A percentile compares a stretch with the other conserved stretches of the same genome.
These are phyloP conservation scores for Euphorbia peplus DNA, from an alignment of 345 rosid genomes.

Conservation along the genomic window DNA sequence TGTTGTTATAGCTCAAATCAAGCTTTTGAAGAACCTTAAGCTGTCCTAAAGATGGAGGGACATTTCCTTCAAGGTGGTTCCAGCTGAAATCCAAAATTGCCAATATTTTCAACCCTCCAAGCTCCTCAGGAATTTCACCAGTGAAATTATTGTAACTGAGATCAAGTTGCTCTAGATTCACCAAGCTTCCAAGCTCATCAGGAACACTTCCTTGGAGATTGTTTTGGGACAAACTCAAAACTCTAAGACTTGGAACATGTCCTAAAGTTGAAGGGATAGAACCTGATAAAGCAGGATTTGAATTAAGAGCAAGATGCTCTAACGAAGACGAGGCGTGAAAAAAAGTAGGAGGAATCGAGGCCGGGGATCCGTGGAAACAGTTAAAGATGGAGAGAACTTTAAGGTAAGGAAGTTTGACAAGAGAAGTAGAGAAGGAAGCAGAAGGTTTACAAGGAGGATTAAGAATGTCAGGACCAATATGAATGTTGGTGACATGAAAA, in stretches of 20 bases:
- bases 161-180: conserved; percentile 40
- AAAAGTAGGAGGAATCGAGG: conserved; percentile 27
- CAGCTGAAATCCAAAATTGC: conserved; percentile 42
- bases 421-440: conserved; percentile 36
- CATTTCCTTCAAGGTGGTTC: conserved; percentile 31
- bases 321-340: conserved; percentile 34
- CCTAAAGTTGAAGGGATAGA: conserved; percentile 36
- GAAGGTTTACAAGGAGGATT: conserved; percentile 40
- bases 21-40: conserved; percentile 40
- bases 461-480: conserved; percentile 41
- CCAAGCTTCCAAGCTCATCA: conserved; percentile 28
- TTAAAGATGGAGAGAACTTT: conserved; percentile 39
- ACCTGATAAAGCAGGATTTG: conserved; percentile 41
- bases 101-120: conserved; percentile 34
- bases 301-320: conserved; percentile 38
- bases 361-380: conserved; percentile 34
- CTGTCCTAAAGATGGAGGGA: conserved; percentile 35
- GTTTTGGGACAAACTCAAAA: conserved; percentile 38
- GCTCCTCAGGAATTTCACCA: conserved; percentile 40
- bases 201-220: conserved; percentile 38
- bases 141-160: conserved; percentile 41
- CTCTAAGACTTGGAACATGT: conserved; percentile 22
- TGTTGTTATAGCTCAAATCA: conserved; percentile 38
- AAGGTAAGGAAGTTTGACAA: conserved; percentile 39
- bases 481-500: conserved; percentile 43